Evolutionary conservation across 768 basidiomycete species (phyloP).

Genomic region (Butyriboletus loyo): DNA sequence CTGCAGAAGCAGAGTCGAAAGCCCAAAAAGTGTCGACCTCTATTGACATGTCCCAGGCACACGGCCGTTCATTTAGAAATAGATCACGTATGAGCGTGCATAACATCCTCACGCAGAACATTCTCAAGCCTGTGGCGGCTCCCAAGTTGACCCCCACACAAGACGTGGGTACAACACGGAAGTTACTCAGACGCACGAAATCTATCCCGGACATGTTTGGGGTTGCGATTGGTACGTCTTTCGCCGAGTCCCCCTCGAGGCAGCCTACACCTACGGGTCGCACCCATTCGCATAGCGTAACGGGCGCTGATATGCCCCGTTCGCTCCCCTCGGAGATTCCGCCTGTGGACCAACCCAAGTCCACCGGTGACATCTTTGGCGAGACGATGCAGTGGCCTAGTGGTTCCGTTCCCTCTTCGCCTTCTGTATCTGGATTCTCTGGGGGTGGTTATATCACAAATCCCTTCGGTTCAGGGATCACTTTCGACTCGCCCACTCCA

Average conservation of each 20-base stretch:
- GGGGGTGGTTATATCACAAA: slow-evolving; percentile 35
- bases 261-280: slow-evolving; percentile 45
- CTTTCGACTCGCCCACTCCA: slow-evolving; percentile 57
- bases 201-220: slow-evolving; percentile 63
- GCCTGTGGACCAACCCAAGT: slow-evolving; percentile 26
- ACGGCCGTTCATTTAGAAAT: slow-evolving; percentile 39
- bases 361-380: slow-evolving; percentile 53
- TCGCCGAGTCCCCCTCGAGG: slow-evolving; percentile 32
- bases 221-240: slow-evolving; percentile 19
- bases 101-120: slow-evolving; percentile 46
- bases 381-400: slow-evolving; percentile 62
- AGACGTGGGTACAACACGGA: slow-evolving; percentile 40
- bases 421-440: slow-evolving; percentile 24
- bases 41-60: slow-evolving; percentile 37
- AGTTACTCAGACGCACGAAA: slow-evolving; percentile 62
- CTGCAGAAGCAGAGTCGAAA: slow-evolving; percentile 47
- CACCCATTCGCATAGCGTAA: slow-evolving; percentile 77
- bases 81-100: slow-evolving; percentile 72
- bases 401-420: slow-evolving; percentile 35
- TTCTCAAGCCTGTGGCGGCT: slow-evolving; percentile 41
- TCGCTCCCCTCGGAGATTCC: slow-evolving; percentile 25
- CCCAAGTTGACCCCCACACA: slow-evolving; percentile 28
- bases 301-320: slow-evolving; percentile 60
- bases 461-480: slow-evolving; percentile 65
- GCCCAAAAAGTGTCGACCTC: slow-evolving; percentile 32